Evolutionary conservation across 495 filamentous ascomycete genomes (phyloP), one percentile per base, ranked within the genome.

Genomic region (Penicillium malachiteum): DNA sequence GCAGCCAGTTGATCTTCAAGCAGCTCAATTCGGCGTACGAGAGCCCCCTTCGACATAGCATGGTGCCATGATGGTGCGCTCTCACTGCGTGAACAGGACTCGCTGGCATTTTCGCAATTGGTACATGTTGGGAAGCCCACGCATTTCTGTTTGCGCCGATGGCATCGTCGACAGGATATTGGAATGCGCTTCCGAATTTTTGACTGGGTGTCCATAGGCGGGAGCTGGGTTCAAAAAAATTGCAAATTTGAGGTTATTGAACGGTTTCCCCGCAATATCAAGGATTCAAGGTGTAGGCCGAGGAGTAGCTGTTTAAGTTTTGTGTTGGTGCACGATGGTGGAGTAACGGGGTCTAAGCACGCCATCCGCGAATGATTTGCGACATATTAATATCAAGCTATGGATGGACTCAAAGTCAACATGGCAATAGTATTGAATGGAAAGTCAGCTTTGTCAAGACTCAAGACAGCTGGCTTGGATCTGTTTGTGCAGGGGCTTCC

Each of bases 151-250:
- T 65, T 67, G 17, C 62, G 66, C 3, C 62, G 62, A 40, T 71
- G 60, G 32, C 63, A 69, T 47, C 60, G 58, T n/a, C 48, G 35
- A 42, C 63, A 69, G 9, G 63, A 65, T 35, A 63, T 66, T 12
- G 59, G 66, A 46, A 66, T 57, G 47, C 58, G 63, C 35, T 64
- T 63, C 33, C 64, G 80, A 66, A 64, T 83, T 78, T 65, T 72
- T 76, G 37, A 68, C 80, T 58, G 55, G 9, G 48, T 40, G 11
- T 60, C 48, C 57, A 60, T 55, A 2, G 37, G 14, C 2, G 14
- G 38, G 37, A 12, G 30, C 31, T 13, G 1, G 1, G 9, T 38
- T n/a, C 13, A n/a, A 38, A 14, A 2, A 39, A 13, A 17, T 12
- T 12, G 46, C 1, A 17, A 2, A 7, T 41, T 14, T 41, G 14